These are phyloP conservation scores for Hemisphaericaspora xylanilytica DNA, from an alignment of 1,139 yeast genomes.

Conservation along the genomic window DNA sequence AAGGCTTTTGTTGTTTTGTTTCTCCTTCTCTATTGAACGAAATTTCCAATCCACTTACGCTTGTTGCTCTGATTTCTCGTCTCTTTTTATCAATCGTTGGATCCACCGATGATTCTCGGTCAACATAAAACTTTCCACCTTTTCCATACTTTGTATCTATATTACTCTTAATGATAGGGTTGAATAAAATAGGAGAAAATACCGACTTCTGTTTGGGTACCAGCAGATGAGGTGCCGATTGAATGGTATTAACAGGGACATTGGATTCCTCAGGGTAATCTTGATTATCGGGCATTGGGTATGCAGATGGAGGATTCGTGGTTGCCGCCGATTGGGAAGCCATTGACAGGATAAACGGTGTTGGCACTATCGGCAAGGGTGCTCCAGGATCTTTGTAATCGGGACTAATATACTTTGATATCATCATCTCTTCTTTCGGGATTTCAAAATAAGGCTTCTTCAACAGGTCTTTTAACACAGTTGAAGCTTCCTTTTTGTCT, in stretches of 20 bases:
- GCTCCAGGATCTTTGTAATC: slow-evolving; percentile 82
- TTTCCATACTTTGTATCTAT: slow-evolving; percentile 80
- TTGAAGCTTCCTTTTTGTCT: slow-evolving; percentile 1
- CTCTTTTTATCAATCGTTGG: slow-evolving; percentile 24
- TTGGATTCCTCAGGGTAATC: slow-evolving; percentile 7
- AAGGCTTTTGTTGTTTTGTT: slow-evolving; percentile 16
- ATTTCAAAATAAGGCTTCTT: slow-evolving; percentile 42
- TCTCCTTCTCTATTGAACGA: slow-evolving; percentile 15
- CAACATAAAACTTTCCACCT: slow-evolving; percentile 81
- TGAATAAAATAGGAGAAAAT: slow-evolving; percentile 78
- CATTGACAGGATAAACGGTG: slow-evolving; percentile 47
- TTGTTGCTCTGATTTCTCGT: slow-evolving; percentile 36
- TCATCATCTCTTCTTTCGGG: slow-evolving; percentile 57
- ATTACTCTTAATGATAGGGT: slow-evolving; percentile 70
- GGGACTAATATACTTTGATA: slow-evolving; percentile 39
- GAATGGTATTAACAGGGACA: not conserved
- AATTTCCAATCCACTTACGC: slow-evolving; percentile 37
- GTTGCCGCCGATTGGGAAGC: slow-evolving; percentile 25
- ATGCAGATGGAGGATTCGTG: slow-evolving; percentile 16
- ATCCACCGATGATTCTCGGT: slow-evolving; percentile 29
- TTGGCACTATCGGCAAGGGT: slow-evolving; percentile 62
- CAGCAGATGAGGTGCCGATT: slow-evolving; percentile 11
- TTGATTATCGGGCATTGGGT: slow-evolving; percentile 12
- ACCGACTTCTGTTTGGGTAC: slow-evolving; percentile 40
- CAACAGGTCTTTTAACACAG: slow-evolving; percentile 1